Conservation (phyloP, 495 filamentous ascomycete genomes). For the Aspergillus steynii region DNA sequence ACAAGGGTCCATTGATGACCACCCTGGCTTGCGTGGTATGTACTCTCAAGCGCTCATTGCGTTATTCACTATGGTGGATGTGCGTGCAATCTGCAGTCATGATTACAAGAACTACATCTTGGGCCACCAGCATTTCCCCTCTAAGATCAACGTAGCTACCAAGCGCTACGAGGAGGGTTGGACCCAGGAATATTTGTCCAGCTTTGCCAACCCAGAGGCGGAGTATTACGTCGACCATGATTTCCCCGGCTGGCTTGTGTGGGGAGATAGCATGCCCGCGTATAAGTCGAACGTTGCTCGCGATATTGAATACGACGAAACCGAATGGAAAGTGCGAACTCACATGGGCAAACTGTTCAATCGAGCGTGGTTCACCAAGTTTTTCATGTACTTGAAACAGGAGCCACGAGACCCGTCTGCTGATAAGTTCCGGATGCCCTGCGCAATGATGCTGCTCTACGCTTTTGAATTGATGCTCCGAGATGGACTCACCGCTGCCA, state of each 20-base stretch:
- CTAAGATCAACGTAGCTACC: conserved; percentile 73
- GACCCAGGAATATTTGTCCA: conserved; percentile 73
- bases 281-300: conserved; percentile 66
- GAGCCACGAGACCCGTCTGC: conserved; percentile 82
- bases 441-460: conserved; percentile 80
- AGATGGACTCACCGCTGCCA: conserved; percentile 69
- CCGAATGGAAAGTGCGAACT: conserved; percentile 72
- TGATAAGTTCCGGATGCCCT: conserved; percentile 88
- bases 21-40: conserved; percentile 79
- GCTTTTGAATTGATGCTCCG: conserved; percentile 81
- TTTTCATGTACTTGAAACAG: conserved; percentile 93
- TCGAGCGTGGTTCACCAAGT: conserved; percentile 81
- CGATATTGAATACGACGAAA: conserved; percentile 78
- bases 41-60: conserved; percentile 79
- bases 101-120: conserved; percentile 81
- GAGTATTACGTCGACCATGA: conserved; percentile 90
- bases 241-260: conserved; percentile 96
- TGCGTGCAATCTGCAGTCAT: conserved; percentile 82
- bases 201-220: conserved; percentile 76
- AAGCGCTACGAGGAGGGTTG: conserved; percentile 70
- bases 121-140: conserved; percentile 70
- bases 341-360: conserved; percentile 81
- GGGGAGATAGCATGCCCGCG: conserved; percentile 80
- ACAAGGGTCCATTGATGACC: conserved; percentile 80
- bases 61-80: conserved; percentile 79